Evolutionary conservation across 306 rosid genomes (phyloP).

Genomic region (Spatholobus suberectus): DNA sequence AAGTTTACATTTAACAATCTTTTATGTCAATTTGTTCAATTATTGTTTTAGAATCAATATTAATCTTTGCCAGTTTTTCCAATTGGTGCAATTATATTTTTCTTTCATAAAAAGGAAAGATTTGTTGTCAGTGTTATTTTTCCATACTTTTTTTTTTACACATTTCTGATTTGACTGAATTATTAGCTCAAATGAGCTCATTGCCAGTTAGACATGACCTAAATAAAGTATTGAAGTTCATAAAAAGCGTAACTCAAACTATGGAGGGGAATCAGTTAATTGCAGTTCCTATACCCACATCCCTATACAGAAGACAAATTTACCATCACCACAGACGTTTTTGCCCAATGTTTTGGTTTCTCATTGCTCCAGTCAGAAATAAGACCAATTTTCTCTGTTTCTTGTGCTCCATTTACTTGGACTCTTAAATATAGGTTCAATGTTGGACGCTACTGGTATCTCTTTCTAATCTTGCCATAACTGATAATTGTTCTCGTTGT

Average conservation of each 20-base stretch:
- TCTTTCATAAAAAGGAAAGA: neutral
- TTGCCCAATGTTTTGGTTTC: conserved; percentile 6
- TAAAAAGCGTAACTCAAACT: neutral
- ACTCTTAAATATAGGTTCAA: no score
- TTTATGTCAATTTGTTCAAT: neutral
- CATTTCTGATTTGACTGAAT: neutral
- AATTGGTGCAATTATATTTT: neutral
- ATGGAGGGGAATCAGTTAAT: neutral
- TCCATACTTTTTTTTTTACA: neutral
- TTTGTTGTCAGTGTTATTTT: neutral
- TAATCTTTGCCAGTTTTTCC: neutral
- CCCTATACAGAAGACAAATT: no score
- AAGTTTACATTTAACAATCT: neutral
- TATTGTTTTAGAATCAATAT: neutral
- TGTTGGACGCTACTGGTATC: neutral
- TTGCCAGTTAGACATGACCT: neutral
- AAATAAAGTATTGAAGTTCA: neutral
- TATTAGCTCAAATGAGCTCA: neutral
- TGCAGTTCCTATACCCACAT: neutral
- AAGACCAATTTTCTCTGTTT: neutral
- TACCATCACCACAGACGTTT: no score
- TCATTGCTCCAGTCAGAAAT: neutral
- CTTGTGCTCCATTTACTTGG: neutral
- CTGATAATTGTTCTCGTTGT: neutral
- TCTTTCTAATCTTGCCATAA: neutral